Base-by-base conservation (phyloP, 768 basidiomycete genomes). In the Megacollybia marginata region DNA sequence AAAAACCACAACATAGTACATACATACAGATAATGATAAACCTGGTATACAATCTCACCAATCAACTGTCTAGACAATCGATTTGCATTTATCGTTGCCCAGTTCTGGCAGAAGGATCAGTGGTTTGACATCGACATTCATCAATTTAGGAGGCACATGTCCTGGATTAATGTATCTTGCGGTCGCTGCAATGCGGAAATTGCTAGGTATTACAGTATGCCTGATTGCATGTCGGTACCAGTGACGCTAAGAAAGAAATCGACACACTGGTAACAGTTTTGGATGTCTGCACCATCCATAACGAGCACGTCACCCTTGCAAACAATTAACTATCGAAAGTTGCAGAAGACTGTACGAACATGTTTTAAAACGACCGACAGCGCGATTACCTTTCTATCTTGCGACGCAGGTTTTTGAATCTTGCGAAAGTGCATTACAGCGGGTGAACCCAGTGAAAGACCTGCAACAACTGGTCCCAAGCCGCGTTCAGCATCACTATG, bases 161-260 rank as follows among this genome's bases (percentile, higher is more conserved):
- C 56, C 57, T 48, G 65, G 59, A 51, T 68, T 67, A 56, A 90
- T 89, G 50, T 65, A 73, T 40, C 88, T 78, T 36, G 88, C 88
- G 11, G 88, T 90, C 3, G 88, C 88, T 28, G 86, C 87, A 54
- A 90, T 85, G 2, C 88, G 77, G 62, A 89, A 85, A 59, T 84
- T 82, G 48, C 74, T 71, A 10, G 88, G 88, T 50, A 84, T 62
- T 5, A 90, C 88, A 6, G 83, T 83, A 53, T 90, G 88, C 59
- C 85, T 89, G 46, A 15, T 35, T 11, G n/a, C 16, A 12, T 60
- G 51, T 50, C 48, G 52, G 47, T 8, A 50, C n/a, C 8, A 32
- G 49, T 23, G 10, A 51, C 28, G 23, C 33, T 35, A 28, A 28
- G 4, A 28, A 28, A n/a, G n/a, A n/a, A 28, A 28, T 32, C 19